Evolutionary conservation across 2,329 filamentous ascomycete genomes (phyloP).

Genomic region (Akanthomyces lecanii): DNA sequence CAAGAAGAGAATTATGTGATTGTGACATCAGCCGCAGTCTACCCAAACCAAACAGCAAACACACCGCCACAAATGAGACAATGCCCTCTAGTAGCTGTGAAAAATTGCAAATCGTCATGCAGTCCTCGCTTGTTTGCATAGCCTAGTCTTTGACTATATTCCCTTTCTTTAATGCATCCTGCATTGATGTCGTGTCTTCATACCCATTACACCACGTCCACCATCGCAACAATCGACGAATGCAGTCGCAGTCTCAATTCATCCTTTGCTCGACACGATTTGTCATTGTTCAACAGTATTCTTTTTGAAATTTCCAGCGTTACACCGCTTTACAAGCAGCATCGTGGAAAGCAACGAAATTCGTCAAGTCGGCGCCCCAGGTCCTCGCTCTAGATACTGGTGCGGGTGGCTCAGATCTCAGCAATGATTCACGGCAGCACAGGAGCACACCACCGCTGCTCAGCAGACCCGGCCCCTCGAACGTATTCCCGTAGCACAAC

Average conservation of each 20-base stretch:
- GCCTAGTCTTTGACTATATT: too few species aligned
- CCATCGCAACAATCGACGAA: neutral
- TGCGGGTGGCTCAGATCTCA: too few species aligned
- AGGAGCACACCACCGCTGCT: neutral
- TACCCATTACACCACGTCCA: too few species aligned
- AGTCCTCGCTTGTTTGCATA: too few species aligned
- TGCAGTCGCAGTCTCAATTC: neutral
- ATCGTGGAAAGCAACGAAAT: too few species aligned
- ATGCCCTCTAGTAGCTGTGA: neutral
- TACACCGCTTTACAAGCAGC: neutral
- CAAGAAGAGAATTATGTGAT: neutral
- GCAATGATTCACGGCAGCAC: neutral
- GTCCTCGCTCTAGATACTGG: too few species aligned
- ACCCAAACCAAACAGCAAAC: conserved; percentile 5
- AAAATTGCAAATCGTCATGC: too few species aligned
- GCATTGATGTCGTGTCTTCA: too few species aligned
- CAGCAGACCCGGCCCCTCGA: neutral
- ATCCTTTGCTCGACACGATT: neutral
- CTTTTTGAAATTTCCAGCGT: neutral
- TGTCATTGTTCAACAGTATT: neutral
- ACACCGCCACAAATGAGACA: conserved; percentile 11
- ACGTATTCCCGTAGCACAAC: neutral
- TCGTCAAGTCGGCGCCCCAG: too few species aligned
- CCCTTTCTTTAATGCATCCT: too few species aligned
- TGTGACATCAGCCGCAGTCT: conserved; percentile 10